Evolutionary conservation across 2,329 filamentous ascomycete species (phyloP).

Genomic region (Talaromyces sp.): DNA sequence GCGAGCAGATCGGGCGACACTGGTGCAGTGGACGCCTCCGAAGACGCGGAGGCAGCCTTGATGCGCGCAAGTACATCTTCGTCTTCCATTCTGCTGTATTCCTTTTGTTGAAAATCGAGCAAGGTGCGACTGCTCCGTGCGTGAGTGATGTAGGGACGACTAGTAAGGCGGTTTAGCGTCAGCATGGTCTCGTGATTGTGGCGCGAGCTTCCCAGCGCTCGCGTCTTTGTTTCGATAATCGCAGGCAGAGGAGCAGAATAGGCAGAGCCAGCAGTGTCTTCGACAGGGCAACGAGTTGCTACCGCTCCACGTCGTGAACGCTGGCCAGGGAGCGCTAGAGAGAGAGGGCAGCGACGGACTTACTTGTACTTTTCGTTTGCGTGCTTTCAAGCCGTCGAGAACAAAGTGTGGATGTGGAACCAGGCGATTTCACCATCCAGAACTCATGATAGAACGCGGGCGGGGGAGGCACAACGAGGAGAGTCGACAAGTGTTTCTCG

Average conservation of each 20-base stretch:
- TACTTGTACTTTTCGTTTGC: not conserved
- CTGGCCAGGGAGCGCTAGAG: not conserved
- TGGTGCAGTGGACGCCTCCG: slow-evolving; percentile 19
- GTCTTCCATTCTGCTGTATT: slow-evolving; percentile 26
- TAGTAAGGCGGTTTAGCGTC: slow-evolving; percentile 34
- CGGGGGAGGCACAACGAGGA: not conserved
- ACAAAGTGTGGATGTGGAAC: not conserved
- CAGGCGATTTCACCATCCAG: slow-evolving; percentile 7
- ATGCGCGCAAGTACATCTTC: slow-evolving; percentile 17
- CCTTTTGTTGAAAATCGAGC: slow-evolving; percentile 33
- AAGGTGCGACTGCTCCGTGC: slow-evolving; percentile 31
- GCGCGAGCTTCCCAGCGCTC: slow-evolving; percentile 14
- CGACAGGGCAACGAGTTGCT: not conserved
- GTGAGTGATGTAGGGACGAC: slow-evolving; percentile 29
- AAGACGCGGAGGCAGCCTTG: slow-evolving; percentile 20
- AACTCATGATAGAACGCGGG: not conserved
- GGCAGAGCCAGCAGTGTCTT: not conserved
- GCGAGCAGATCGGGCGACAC: slow-evolving; percentile 21
- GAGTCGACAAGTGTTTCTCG: slow-evolving; percentile 8
- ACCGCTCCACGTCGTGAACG: not conserved
- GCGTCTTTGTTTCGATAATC: not conserved
- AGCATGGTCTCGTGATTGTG: slow-evolving; percentile 27
- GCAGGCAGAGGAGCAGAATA: not conserved
- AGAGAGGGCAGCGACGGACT: not conserved
- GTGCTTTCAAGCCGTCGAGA: not conserved